Conservation (phyloP, 202 grass and related monocot genomes). For the Bolboschoenoplectus hybrid region DNA sequence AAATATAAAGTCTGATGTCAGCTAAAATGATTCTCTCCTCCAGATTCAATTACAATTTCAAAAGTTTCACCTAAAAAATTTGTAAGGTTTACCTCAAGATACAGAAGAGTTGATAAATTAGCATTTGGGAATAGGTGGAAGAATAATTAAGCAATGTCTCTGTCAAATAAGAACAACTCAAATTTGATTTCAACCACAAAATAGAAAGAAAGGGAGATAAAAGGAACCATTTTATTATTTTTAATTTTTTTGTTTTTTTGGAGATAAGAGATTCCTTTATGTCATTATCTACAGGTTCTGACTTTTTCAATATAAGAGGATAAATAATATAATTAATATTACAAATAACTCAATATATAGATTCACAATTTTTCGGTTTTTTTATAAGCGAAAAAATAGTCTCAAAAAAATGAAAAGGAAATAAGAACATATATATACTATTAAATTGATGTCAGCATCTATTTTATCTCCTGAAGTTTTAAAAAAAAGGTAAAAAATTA, state of each 20-base stretch:
- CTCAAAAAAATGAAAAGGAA: background rate
- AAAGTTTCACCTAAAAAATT: slow-evolving; percentile 38
- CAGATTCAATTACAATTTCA: slow-evolving; percentile 34
- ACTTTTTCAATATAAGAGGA: slow-evolving; percentile 12
- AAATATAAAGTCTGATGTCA: slow-evolving; percentile 53
- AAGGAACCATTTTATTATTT: background rate
- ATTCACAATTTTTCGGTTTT: slow-evolving; percentile 2
- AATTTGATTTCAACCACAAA: slow-evolving; percentile 50
- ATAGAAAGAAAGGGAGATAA: slow-evolving; percentile 14
- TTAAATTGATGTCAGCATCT: slow-evolving; percentile 28
- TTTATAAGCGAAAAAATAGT: background rate
- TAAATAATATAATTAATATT: slow-evolving; percentile 3
- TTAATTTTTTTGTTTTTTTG: background rate
- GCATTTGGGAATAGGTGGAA: slow-evolving; percentile 45
- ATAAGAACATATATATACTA: slow-evolving; percentile 9
- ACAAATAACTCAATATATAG: background rate
- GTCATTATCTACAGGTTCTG: slow-evolving; percentile 38
- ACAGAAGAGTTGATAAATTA: slow-evolving; percentile 52
- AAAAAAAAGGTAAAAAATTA: slow-evolving; percentile 49
- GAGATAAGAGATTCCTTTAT: slow-evolving; percentile 31
- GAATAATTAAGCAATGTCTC: slow-evolving; percentile 60
- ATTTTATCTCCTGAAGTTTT: slow-evolving; percentile 49
- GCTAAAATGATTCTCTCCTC: slow-evolving; percentile 43
- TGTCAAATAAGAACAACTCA: slow-evolving; percentile 53
- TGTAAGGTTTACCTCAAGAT: slow-evolving; percentile 38